Conservation (phyloP, 805 yeast species). For the Tetrapisispora iriomotensis region DNA sequence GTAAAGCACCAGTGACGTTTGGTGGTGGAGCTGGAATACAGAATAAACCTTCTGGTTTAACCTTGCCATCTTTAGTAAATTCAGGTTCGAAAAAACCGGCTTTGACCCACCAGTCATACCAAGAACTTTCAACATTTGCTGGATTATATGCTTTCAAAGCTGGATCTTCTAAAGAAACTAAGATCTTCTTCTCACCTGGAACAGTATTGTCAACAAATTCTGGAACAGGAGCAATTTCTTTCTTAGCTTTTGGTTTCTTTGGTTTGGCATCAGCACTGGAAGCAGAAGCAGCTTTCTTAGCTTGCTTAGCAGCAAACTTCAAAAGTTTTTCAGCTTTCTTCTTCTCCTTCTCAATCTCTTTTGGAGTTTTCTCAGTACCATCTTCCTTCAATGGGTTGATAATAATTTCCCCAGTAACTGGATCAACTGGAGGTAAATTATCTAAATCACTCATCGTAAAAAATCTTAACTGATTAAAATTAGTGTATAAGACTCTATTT, state of each 20-base stretch:
- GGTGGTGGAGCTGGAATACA: slow-evolving; percentile 99
- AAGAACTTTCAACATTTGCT: slow-evolving; percentile 83
- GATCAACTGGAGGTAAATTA: slow-evolving; percentile 29
- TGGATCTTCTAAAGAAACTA: slow-evolving; percentile 83
- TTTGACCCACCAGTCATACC: slow-evolving; percentile 97
- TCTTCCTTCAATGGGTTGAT: slow-evolving; percentile 32
- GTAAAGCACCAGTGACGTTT: slow-evolving; percentile 96
- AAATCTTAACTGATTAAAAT: slow-evolving; percentile 7
- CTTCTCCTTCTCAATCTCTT: slow-evolving; percentile 77
- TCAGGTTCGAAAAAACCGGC: slow-evolving; percentile 85
- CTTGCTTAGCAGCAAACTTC: slow-evolving; percentile 73
- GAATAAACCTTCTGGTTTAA: slow-evolving; percentile 76
- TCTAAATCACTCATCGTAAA: slow-evolving; percentile 26
- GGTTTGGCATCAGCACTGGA: slow-evolving; percentile 56
- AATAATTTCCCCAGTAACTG: slow-evolving; percentile 30
- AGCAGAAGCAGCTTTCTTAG: slow-evolving; percentile 42
- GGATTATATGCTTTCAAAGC: slow-evolving; percentile 93
- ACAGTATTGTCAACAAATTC: slow-evolving; percentile 75
- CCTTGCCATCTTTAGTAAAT: slow-evolving; percentile 59
- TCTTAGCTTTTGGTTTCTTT: slow-evolving; percentile 55
- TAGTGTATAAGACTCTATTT: background rate
- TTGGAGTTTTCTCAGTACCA: slow-evolving; percentile 55
- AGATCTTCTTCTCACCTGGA: slow-evolving; percentile 83
- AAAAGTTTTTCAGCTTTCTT: slow-evolving; percentile 83
- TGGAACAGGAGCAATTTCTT: slow-evolving; percentile 63